These are phyloP conservation scores for Drechslerella stenobrocha DNA, from an alignment of 2,329 filamentous ascomycete species.

Conservation along the genomic window DNA sequence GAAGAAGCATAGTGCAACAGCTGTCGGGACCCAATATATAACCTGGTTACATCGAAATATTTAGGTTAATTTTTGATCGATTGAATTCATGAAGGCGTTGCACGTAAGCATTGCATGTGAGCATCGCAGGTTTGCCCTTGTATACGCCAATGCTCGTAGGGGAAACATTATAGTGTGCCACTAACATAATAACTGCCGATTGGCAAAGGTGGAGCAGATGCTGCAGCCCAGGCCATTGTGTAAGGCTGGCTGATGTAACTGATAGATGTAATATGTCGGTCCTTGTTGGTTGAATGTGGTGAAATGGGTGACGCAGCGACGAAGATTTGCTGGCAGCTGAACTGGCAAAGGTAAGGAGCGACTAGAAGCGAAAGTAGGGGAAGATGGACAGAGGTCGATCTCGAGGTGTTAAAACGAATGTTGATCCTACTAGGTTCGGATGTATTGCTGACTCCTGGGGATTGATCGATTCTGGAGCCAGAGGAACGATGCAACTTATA, in stretches of 20 bases:
- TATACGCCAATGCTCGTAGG: neutral
- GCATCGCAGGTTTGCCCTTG: too few species aligned
- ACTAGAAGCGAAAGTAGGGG: slow-evolving; percentile 10
- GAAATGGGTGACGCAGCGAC: too few species aligned
- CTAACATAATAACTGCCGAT: slow-evolving; percentile 35
- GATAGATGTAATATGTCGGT: too few species aligned
- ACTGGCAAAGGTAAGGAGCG: slow-evolving; percentile 19
- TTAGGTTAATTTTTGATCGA: neutral
- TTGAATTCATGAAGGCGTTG: too few species aligned
- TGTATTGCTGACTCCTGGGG: slow-evolving; percentile 24
- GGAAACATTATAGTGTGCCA: neutral
- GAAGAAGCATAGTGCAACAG: slow-evolving; percentile 34
- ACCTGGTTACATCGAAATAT: slow-evolving; percentile 10
- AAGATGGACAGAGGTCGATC: slow-evolving; percentile 20
- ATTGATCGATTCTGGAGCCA: slow-evolving; percentile 13
- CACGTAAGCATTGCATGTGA: too few species aligned
- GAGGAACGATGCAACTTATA: slow-evolving; percentile 28
- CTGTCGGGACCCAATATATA: slow-evolving; percentile 40
- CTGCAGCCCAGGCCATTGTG: slow-evolving; percentile 44
- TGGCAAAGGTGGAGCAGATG: slow-evolving; percentile 24
- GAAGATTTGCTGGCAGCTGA: neutral
- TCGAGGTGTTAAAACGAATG: slow-evolving; percentile 11
- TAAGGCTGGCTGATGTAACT: too few species aligned
- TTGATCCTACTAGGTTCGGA: slow-evolving; percentile 36
- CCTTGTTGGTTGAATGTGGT: too few species aligned